Evolutionary conservation across 352 stramenopile genomes (phyloP).

Genomic region (Globisporangium canariense): DNA sequence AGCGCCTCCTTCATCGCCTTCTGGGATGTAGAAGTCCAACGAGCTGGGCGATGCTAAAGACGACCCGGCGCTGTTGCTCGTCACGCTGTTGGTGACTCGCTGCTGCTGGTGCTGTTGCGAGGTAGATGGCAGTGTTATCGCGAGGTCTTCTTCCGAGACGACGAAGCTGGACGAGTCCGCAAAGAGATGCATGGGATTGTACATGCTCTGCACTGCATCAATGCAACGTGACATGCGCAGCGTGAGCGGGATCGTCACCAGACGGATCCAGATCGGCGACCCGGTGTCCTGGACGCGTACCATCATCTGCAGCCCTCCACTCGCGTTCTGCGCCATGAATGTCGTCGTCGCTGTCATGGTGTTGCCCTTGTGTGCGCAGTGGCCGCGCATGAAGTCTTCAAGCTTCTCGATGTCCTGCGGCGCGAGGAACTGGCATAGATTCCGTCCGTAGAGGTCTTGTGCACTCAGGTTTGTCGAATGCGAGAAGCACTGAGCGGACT

Average conservation of each 20-base stretch:
- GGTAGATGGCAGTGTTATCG: conserved; percentile 29
- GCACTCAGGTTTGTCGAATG: conserved; percentile 15
- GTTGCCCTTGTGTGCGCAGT: conserved; percentile 19
- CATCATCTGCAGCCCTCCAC: conserved; percentile 37
- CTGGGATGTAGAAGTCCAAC: not conserved
- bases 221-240: conserved; percentile 79
- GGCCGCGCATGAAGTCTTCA: conserved; percentile 45
- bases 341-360: conserved; percentile 2
- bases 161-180: conserved; percentile 75
- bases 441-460: conserved; percentile 56
- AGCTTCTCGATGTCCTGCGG: conserved; percentile 57
- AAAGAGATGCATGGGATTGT: conserved; percentile 44
- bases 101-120: conserved; percentile 5
- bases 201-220: conserved; percentile 52
- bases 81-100: not conserved
- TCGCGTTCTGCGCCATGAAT: conserved; percentile 15
- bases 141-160: conserved; percentile 61
- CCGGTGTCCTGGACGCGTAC: conserved; percentile 29
- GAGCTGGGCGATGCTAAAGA: conserved; percentile 6
- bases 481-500: conserved; percentile 38
- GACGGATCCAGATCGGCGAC: conserved; percentile 46
- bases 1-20: not conserved
- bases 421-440: conserved; percentile 54
- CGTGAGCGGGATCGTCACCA: conserved; percentile 59
- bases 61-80: not conserved